phyloP scores from a whole-genome alignment of 176 grass and related monocot species.

The Dendrocalamus sinicus region DNA sequence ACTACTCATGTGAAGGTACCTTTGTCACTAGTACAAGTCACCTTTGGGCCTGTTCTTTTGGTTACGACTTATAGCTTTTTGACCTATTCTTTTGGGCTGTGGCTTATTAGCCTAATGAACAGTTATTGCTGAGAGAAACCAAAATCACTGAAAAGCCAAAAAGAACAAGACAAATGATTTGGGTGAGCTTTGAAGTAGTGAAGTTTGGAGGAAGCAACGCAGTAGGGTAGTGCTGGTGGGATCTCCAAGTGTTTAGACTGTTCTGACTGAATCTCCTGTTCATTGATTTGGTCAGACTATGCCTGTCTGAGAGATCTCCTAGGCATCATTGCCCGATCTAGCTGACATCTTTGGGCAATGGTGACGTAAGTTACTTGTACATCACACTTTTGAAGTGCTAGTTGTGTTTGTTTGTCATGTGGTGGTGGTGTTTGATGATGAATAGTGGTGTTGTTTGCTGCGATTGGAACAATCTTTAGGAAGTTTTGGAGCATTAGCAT shows the following conservation, averaged over 20 bases:
- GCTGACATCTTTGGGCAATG: slow-evolving; percentile 2
- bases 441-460: background rate
- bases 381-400: slow-evolving; percentile 8
- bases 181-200: slow-evolving; percentile 35
- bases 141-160: too few species aligned
- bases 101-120: too few species aligned
- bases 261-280: slow-evolving; percentile 46
- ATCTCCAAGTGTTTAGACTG: slow-evolving; percentile 33
- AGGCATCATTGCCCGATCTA: slow-evolving; percentile 25
- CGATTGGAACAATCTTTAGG: background rate
- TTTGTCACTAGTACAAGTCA: slow-evolving; percentile 29
- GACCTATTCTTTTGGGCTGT: too few species aligned
- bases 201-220: background rate
- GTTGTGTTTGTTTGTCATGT: background rate
- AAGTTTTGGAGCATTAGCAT: background rate
- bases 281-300: slow-evolving; percentile 43
- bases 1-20: slow-evolving; percentile 10
- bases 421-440: background rate
- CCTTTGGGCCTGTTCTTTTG: background rate
- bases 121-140: too few species aligned
- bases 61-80: too few species aligned
- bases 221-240: slow-evolving; percentile 23
- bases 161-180: background rate
- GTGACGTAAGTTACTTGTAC: slow-evolving; percentile 22
- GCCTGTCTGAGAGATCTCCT: slow-evolving; percentile 25